phyloP scores from a whole-genome alignment of 805 yeast species.

The Candida ficus region DNA sequence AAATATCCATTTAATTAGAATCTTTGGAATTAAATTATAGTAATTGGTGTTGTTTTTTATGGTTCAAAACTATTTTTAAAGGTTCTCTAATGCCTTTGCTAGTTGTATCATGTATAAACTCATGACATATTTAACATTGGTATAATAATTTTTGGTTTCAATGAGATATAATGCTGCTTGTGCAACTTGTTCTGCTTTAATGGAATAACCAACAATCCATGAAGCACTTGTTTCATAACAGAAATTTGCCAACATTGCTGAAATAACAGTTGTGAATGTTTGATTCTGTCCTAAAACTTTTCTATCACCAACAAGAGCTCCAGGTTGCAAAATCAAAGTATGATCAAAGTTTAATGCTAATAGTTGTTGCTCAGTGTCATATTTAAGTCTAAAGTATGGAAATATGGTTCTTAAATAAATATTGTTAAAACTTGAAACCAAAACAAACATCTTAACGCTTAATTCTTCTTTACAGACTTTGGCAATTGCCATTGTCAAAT shows the following conservation, averaged over 20 bases:
- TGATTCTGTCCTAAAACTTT: conserved; percentile 1
- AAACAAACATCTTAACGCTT: conserved; percentile 57
- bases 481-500: conserved; percentile 59
- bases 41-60: too few relatives aligned
- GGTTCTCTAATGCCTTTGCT: conserved; percentile 6
- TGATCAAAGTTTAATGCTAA: conserved; percentile 53
- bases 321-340: conserved; percentile 73
- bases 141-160: conserved; percentile 7
- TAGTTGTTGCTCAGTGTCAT: conserved; percentile 64
- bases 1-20: too few relatives aligned
- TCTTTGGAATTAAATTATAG: too few relatives aligned
- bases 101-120: conserved; percentile 6
- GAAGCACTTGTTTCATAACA: conserved; percentile 14
- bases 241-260: conserved; percentile 12
- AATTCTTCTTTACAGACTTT: conserved; percentile 54
- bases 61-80: too few relatives aligned
- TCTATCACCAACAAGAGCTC: conserved; percentile 39
- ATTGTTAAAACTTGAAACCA: conserved; percentile 58
- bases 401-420: conserved; percentile 45
- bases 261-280: conserved; percentile 7
- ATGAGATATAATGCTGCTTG: conserved; percentile 12
- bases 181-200: conserved; percentile 18
- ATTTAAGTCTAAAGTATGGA: conserved; percentile 61
- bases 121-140: conserved; percentile 3
- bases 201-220: conserved; percentile 11